These are phyloP conservation scores for Debaryomyces subglobosus DNA, from an alignment of 1,139 yeast species.

Conservation along the genomic window DNA sequence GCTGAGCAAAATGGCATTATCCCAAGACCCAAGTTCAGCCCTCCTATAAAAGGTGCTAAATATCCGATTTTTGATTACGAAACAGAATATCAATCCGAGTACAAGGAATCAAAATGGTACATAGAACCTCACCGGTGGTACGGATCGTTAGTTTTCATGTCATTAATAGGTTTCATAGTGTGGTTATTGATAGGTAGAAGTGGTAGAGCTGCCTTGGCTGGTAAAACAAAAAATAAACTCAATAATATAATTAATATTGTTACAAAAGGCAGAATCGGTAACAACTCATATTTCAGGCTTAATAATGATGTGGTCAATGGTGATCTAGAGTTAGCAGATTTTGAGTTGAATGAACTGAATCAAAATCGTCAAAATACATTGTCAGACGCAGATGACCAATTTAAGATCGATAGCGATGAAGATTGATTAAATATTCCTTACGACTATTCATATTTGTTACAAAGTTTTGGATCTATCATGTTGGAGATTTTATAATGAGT, in stretches of 20 bases:
- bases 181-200: constrained; percentile 53
- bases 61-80: constrained; percentile 36
- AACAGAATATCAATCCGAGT: constrained; percentile 27
- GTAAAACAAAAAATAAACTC: constrained; percentile 13
- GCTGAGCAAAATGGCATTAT: constrained; percentile 52
- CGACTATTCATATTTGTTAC: not conserved
- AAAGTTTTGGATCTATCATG: not conserved
- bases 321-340: constrained; percentile 5
- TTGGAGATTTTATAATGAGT: not conserved
- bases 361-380: not conserved
- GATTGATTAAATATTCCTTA: not conserved
- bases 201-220: constrained; percentile 23
- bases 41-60: constrained; percentile 25
- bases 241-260: not conserved
- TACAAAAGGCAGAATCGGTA: not conserved
- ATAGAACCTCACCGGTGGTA: constrained; percentile 56
- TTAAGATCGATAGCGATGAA: constrained; percentile 9
- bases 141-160: constrained; percentile 54
- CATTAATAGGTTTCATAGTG: constrained; percentile 42
- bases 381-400: not conserved
- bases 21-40: constrained; percentile 46
- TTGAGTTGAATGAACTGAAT: not conserved
- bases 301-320: not conserved
- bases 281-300: not conserved
- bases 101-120: constrained; percentile 41